These are phyloP conservation scores for Coemansia sp. DNA, from an alignment of 192 early-diverging fungal genomes.

Conservation along the genomic window DNA sequence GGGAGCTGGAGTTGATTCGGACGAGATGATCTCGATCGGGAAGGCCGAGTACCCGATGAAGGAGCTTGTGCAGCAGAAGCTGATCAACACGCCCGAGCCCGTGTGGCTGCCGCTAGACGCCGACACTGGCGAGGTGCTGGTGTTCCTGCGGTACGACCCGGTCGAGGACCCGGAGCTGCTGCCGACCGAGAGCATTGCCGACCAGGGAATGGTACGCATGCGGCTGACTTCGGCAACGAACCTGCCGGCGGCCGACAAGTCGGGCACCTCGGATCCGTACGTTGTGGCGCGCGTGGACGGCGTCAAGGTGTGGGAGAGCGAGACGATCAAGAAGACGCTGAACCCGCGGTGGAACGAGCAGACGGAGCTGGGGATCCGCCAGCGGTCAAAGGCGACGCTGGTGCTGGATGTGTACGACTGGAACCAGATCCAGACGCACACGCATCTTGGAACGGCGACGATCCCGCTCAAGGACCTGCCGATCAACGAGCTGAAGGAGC, in stretches of 20 bases:
- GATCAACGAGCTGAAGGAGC: constrained; percentile 54
- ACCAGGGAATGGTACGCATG: constrained; percentile 69
- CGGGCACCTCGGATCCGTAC: constrained; percentile 75
- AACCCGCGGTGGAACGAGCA: constrained; percentile 73
- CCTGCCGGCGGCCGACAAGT: constrained; percentile 70
- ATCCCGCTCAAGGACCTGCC: constrained; percentile 63
- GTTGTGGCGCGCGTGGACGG: constrained; percentile 67
- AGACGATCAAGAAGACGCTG: constrained; percentile 71
- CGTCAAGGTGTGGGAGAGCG: constrained; percentile 69
- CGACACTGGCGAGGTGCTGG: constrained; percentile 55
- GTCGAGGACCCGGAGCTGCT: constrained; percentile 50
- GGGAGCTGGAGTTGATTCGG: constrained; percentile 28
- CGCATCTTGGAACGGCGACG: constrained; percentile 58
- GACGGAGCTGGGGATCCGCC: constrained; percentile 62
- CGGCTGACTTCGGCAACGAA: constrained; percentile 61
- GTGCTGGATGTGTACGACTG: constrained; percentile 75
- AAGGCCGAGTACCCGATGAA: constrained; percentile 47
- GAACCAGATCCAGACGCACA: constrained; percentile 72
- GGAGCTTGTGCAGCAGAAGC: constrained; percentile 48
- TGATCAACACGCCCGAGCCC: constrained; percentile 50
- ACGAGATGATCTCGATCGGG: constrained; percentile 58
- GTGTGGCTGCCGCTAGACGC: constrained; percentile 58
- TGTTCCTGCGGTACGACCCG: constrained; percentile 53
- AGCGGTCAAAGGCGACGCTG: constrained; percentile 60
- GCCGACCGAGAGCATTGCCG: constrained; percentile 54